Percentiles rank a stretch among this genome's conserved stretches.
Evolutionary conservation across 768 basidiomycete species (phyloP).

Genomic region (Mycena metata): DNA sequence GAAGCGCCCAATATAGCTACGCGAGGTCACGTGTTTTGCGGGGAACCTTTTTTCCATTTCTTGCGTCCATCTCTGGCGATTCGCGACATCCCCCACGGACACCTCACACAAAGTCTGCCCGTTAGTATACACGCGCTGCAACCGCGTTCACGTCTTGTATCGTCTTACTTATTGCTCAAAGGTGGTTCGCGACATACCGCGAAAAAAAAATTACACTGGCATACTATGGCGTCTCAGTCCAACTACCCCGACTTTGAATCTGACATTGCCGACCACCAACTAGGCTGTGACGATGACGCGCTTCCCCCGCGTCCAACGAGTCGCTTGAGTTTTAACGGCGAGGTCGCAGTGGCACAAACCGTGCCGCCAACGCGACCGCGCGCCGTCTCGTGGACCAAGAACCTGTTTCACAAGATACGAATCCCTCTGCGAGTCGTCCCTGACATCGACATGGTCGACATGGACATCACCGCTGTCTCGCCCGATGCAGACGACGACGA

Average conservation of each 20-base stretch:
- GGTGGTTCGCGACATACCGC: slow-evolving; percentile 26
- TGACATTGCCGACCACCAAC: slow-evolving; percentile 36
- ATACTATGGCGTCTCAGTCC: slow-evolving; percentile 30
- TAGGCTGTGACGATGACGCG: slow-evolving; percentile 37
- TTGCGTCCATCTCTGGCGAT: too few species aligned
- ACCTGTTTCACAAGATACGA: slow-evolving; percentile 40
- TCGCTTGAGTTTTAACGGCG: slow-evolving; percentile 61
- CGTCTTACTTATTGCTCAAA: slow-evolving; percentile 9
- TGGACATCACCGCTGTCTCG: slow-evolving; percentile 40
- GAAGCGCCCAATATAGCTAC: too few species aligned
- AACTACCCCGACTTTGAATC: slow-evolving; percentile 34
- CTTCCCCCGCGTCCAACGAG: slow-evolving; percentile 63
- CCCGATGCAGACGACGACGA: slow-evolving; percentile 38
- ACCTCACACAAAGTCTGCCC: too few species aligned
- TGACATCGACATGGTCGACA: slow-evolving; percentile 37
- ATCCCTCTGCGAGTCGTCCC: slow-evolving; percentile 16
- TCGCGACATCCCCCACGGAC: too few species aligned
- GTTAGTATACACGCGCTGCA: slow-evolving; percentile 7
- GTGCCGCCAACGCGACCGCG: slow-evolving; percentile 17
- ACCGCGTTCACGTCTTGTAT: neutral
- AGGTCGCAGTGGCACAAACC: slow-evolving; percentile 11
- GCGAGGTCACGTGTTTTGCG: too few species aligned
- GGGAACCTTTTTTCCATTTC: too few species aligned
- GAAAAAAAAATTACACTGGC: neutral
- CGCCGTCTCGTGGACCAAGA: slow-evolving; percentile 33